These are phyloP conservation scores for Coemansia sp. DNA, from an alignment of 192 early-diverging fungal species.

Conservation along the genomic window DNA sequence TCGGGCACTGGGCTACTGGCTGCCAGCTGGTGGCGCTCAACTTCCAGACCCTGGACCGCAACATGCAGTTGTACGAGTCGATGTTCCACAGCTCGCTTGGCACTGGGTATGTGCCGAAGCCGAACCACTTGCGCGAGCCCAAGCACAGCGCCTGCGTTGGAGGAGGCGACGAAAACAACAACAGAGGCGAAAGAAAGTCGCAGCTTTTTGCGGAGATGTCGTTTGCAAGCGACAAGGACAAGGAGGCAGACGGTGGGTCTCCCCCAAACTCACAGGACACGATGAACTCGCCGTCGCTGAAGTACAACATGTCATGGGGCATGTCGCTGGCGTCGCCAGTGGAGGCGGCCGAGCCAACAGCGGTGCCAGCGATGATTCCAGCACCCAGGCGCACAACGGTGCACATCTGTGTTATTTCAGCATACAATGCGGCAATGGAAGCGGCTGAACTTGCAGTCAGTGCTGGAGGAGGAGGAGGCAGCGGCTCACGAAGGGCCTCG, in stretches of 20 bases:
- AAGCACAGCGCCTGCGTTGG: background rate
- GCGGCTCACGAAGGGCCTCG: conserved; percentile 4
- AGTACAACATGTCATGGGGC: background rate
- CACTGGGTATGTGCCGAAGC: conserved; percentile 80
- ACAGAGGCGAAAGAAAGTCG: too few species aligned
- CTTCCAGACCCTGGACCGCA: conserved; percentile 77
- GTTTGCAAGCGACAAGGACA: background rate
- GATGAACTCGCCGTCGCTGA: conserved; percentile 4
- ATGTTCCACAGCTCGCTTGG: conserved; percentile 72
- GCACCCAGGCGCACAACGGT: conserved; percentile 33
- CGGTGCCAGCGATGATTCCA: background rate
- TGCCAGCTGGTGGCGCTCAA: conserved; percentile 89
- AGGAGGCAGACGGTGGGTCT: conserved; percentile 8
- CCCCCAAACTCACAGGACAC: conserved; percentile 13
- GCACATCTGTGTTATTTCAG: conserved; percentile 42
- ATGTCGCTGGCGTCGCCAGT: conserved; percentile 14
- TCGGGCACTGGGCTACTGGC: conserved; percentile 76
- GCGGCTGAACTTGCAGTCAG: background rate
- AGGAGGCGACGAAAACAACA: too few species aligned
- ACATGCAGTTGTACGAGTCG: conserved; percentile 83
- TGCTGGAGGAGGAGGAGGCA: conserved; percentile 4
- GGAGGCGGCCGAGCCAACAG: background rate
- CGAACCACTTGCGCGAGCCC: conserved; percentile 41
- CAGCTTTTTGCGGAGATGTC: background rate
- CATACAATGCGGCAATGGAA: conserved; percentile 20